Evolutionary conservation across 179 eudicot species (phyloP).

Genomic region (Drosera spatulata): DNA sequence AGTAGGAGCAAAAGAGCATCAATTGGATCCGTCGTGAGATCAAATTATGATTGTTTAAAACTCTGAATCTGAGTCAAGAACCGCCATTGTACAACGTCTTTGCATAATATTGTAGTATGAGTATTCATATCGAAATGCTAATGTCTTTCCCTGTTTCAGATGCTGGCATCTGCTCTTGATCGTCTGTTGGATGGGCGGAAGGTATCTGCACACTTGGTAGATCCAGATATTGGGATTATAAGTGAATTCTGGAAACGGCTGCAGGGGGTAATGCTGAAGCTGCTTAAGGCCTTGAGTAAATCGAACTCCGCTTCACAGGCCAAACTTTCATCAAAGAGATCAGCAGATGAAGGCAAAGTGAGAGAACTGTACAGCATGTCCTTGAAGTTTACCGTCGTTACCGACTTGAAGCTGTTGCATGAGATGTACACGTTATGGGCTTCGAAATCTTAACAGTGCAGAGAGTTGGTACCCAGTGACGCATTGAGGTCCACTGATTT

Average conservation of each 20-base stretch:
- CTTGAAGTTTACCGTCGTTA: slow-evolving; percentile 26
- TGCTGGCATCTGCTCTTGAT: slow-evolving; percentile 70
- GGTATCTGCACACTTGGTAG: slow-evolving; percentile 21
- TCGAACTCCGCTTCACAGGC: slow-evolving; percentile 26
- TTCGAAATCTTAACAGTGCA: not conserved
- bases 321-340: slow-evolving; percentile 20
- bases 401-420: slow-evolving; percentile 46
- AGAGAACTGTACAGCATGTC: slow-evolving; percentile 83
- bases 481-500: too few species aligned
- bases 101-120: too few species aligned
- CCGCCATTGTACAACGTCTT: too few species aligned
- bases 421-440: slow-evolving; percentile 61
- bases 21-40: too few species aligned
- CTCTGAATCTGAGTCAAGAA: too few species aligned
- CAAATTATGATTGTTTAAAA: too few species aligned
- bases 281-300: slow-evolving; percentile 48
- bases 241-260: slow-evolving; percentile 65
- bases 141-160: slow-evolving; percentile 20
- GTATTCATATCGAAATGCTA: too few species aligned
- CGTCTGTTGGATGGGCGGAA: slow-evolving; percentile 65
- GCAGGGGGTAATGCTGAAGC: slow-evolving; percentile 64
- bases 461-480: too few species aligned
- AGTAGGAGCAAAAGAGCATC: too few species aligned
- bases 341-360: slow-evolving; percentile 56
- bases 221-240: slow-evolving; percentile 17